A percentile compares a stretch with the other conserved stretches of the same genome.
These are phyloP conservation scores for Chalara sp. DNA, from an alignment of 2,329 filamentous ascomycete genomes.

Conservation along the genomic window DNA sequence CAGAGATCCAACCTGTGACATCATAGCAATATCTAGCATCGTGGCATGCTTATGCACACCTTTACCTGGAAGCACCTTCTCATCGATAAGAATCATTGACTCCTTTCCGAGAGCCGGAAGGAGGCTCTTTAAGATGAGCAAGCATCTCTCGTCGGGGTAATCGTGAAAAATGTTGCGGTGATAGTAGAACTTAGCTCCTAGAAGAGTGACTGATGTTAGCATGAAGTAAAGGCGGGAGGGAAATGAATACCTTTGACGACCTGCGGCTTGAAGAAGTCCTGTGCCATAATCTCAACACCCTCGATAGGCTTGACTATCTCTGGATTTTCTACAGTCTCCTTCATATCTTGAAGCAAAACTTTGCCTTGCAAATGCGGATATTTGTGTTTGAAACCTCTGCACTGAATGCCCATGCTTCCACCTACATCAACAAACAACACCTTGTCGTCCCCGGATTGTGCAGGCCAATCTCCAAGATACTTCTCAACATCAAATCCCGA, in stretches of 20 bases:
- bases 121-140: constrained; percentile 16
- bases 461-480: too few relatives aligned
- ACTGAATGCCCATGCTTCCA: too few relatives aligned
- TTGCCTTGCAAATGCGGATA: constrained; percentile 2
- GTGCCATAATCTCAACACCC: constrained; percentile 20
- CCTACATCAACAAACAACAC: too few relatives aligned
- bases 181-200: constrained; percentile 22
- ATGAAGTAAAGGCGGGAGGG: background rate
- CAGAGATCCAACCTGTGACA: constrained; percentile 20
- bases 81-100: constrained; percentile 1
- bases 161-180: constrained; percentile 26
- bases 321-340: constrained; percentile 15
- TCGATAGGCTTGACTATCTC: constrained; percentile 8
- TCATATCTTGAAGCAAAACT: constrained; percentile 18
- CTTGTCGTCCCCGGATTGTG: too few relatives aligned
- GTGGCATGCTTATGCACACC: constrained; percentile 10
- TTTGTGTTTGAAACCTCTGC: background rate
- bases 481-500: too few relatives aligned
- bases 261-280: constrained; percentile 14
- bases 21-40: constrained; percentile 19
- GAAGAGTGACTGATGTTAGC: constrained; percentile 1
- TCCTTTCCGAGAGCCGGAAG: background rate
- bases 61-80: background rate
- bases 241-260: constrained; percentile 18
- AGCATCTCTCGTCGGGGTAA: constrained; percentile 18